These are phyloP conservation scores for Cytidiella melzeri DNA, from an alignment of 768 basidiomycete genomes.

Conservation along the genomic window DNA sequence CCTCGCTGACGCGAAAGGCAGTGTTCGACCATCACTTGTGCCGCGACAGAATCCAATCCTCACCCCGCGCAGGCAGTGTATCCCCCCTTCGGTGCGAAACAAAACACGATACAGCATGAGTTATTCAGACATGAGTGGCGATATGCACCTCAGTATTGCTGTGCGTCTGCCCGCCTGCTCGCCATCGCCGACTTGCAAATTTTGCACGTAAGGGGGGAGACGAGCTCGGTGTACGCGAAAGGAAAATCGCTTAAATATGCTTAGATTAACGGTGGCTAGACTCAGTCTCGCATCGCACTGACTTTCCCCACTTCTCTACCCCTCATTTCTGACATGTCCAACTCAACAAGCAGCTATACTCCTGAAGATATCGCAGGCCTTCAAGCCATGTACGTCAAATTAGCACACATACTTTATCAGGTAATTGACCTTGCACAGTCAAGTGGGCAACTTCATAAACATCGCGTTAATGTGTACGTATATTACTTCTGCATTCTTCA, in stretches of 20 bases:
- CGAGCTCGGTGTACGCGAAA: no score
- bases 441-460: background rate
- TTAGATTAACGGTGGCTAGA: background rate
- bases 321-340: background rate
- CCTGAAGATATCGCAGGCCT: background rate
- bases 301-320: background rate
- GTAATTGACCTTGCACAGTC: background rate
- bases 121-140: no score
- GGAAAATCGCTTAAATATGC: no score
- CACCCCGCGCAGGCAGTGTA: no score
- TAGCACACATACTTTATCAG: no score
- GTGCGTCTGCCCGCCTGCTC: background rate
- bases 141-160: no score
- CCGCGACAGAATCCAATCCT: background rate
- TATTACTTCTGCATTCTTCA: background rate
- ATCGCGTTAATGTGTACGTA: constrained; percentile 1
- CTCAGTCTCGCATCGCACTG: background rate
- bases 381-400: background rate
- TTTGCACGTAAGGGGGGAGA: no score
- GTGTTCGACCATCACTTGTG: no score
- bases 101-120: no score
- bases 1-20: no score
- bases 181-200: no score
- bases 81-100: no score
- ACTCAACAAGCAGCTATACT: background rate